These are phyloP conservation scores for Podospora pseudopauciseta DNA, from an alignment of 495 filamentous ascomycete genomes.

Conservation along the genomic window DNA sequence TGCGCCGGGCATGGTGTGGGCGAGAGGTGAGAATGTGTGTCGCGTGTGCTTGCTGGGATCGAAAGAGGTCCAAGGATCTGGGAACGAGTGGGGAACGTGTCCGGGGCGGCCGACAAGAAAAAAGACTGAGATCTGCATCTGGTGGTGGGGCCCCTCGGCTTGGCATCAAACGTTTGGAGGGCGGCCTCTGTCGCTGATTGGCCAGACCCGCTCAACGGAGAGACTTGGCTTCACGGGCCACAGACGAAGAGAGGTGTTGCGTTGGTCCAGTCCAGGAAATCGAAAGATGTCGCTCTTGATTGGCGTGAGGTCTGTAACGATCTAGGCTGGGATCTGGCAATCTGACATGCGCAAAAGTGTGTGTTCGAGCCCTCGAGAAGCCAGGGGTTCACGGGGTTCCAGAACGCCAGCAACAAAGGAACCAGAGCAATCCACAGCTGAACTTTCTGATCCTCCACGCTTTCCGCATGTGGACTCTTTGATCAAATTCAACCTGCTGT, in stretches of 20 bases:
- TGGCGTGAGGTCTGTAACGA: constrained; percentile 2
- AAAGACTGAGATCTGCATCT: constrained; percentile 15
- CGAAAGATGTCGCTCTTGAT: background rate
- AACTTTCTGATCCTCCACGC: background rate
- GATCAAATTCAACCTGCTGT: background rate
- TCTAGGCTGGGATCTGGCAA: constrained; percentile 1
- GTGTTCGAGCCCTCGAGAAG: background rate
- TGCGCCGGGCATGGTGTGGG: background rate
- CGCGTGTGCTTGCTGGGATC: background rate
- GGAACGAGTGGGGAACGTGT: background rate
- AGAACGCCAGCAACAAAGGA: background rate
- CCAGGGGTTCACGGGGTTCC: background rate
- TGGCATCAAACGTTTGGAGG: constrained; percentile 1
- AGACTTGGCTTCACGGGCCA: background rate
- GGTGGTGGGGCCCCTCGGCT: background rate
- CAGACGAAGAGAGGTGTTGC: constrained; percentile 5
- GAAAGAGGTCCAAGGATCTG: constrained; percentile 11
- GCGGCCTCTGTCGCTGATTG: constrained; percentile 11
- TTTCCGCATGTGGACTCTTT: background rate
- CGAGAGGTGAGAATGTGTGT: background rate
- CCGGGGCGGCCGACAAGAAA: constrained; percentile 15
- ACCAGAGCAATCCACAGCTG: background rate
- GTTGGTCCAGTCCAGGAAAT: constrained; percentile 1
- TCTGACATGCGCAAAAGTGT: constrained; percentile 2
- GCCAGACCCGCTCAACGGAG: background rate